These are phyloP conservation scores for Sarocladium strictum DNA, from an alignment of 2,329 filamentous ascomycete species.

Conservation along the genomic window DNA sequence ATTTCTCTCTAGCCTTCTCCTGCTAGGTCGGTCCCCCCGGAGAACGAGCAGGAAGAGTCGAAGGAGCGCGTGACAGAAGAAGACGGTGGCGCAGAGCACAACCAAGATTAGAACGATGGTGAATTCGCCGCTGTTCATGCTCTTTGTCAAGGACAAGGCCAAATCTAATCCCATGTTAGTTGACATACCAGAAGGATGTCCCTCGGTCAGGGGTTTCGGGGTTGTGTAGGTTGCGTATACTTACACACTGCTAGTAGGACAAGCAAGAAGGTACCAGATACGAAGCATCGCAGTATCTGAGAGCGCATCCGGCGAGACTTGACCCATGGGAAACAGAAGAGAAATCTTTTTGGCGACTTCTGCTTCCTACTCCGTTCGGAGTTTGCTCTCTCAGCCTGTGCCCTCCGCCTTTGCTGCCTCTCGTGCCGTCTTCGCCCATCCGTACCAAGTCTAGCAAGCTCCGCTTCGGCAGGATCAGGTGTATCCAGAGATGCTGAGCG, in stretches of 20 bases:
- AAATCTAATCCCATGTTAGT: conserved; percentile 54
- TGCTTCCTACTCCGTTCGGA: conserved; percentile 13
- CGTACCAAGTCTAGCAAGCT: conserved; percentile 27
- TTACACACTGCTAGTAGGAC: conserved; percentile 60
- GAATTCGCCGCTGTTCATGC: conserved; percentile 61
- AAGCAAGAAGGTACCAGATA: conserved; percentile 58
- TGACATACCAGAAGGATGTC: no score
- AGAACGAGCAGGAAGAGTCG: conserved; percentile 64
- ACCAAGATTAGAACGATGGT: conserved; percentile 75
- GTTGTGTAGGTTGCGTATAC: conserved; percentile 25
- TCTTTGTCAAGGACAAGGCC: conserved; percentile 61
- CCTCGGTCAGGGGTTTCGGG: neutral
- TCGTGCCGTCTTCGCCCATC: neutral
- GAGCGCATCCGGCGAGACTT: conserved; percentile 46
- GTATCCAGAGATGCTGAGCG: conserved; percentile 11
- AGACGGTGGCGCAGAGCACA: conserved; percentile 65
- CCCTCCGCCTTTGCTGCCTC: conserved; percentile 30
- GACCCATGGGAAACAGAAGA: conserved; percentile 51
- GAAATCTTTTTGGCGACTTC: conserved; percentile 32
- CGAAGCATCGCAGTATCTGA: conserved; percentile 54
- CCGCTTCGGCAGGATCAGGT: conserved; percentile 42
- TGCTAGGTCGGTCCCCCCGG: conserved; percentile 32
- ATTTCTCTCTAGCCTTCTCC: conserved; percentile 18
- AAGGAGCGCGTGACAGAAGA: conserved; percentile 76
- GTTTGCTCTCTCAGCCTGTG: conserved; percentile 16